phyloP scores from a whole-genome alignment of 768 basidiomycete species.

The Lepiota venenata region DNA sequence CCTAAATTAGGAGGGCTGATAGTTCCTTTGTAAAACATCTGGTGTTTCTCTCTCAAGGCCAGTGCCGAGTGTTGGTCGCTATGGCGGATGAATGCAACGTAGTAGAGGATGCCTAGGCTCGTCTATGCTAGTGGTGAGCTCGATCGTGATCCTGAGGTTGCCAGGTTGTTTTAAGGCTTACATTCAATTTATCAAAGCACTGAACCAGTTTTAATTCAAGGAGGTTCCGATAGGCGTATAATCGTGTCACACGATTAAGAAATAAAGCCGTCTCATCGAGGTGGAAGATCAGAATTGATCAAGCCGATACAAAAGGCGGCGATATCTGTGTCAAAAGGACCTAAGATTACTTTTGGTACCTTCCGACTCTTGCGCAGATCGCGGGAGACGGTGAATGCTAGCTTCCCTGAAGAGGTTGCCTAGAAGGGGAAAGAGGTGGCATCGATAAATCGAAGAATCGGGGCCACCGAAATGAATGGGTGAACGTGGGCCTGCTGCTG shows the following conservation, averaged over 20 bases:
- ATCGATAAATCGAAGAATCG: background rate
- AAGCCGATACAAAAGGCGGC: background rate
- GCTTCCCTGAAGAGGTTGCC: background rate
- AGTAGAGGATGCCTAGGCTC: background rate
- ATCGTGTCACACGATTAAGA: background rate
- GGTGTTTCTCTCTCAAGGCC: background rate
- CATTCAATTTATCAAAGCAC: constrained; percentile 8
- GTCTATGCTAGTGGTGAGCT: background rate
- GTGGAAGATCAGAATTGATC: background rate
- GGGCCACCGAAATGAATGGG: constrained; percentile 5
- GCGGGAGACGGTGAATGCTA: constrained; percentile 5
- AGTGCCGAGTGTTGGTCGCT: background rate
- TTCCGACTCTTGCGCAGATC: background rate
- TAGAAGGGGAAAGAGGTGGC: background rate
- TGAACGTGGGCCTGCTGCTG: constrained; percentile 6
- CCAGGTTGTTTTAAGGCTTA: constrained; percentile 5
- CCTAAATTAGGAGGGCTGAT: constrained; percentile 2
- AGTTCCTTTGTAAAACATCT: constrained; percentile 1
- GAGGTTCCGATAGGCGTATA: background rate
- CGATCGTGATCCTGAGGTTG: constrained; percentile 7
- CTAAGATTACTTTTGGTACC: background rate
- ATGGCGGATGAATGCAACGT: background rate
- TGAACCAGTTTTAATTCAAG: constrained; percentile 6
- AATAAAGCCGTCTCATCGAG: background rate
- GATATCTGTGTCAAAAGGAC: background rate